Base-by-base conservation (phyloP, 495 filamentous ascomycete genomes). In the Penicillium roqueforti region DNA sequence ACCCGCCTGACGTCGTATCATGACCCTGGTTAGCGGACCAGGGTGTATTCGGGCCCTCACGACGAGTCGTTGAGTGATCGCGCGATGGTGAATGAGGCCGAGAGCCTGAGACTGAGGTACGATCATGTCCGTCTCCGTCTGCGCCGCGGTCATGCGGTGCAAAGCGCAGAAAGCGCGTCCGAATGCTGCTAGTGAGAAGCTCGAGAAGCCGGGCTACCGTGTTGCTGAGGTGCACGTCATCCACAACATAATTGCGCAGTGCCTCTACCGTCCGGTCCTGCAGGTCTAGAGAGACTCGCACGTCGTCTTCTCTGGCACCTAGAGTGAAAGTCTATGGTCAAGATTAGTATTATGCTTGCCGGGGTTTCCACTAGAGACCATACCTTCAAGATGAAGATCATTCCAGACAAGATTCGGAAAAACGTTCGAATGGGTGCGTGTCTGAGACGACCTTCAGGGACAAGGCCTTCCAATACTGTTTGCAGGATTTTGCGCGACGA, bases 171-270 rank as follows among this genome's bases (percentile, higher is more conserved):
- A 92, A 92, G 13, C 87, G 80, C 47, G 83, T 84, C 19, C 87
- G 80, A 47, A 93, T 79, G 39, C 87, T 82, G 23, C 82, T 82
- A 3, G 88, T 92, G 43, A 95, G 71, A 7, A 85, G 85, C 65
- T 95, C 88, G 1, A 97, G 80, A 44, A 97, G 80, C 56, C 96
- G 91, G n/a, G 92, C 89, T 59, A 97, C 96, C 11, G 90, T 85
- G 47, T 91, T 89, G 28, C 86, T 92, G n/a, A 98, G 79, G 70
- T 98, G 93, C 18, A 98, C 89, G 61, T 97, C 93, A 66, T 98
- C 93, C 6, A 97, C 92, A 1, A 95, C 89, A 47, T 85, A 92
- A 51, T 82, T 88, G 20, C 87, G 82, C 20, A 98, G 76, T 19
- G 89, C 91, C 56, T 87, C 77, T 1, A 95, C 85, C 0, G 88